Percentiles rank a stretch among this genome's conserved stretches.
These are phyloP conservation scores for Ophiostoma triangulosporum DNA, from an alignment of 2,329 filamentous ascomycete species.

Conservation along the genomic window DNA sequence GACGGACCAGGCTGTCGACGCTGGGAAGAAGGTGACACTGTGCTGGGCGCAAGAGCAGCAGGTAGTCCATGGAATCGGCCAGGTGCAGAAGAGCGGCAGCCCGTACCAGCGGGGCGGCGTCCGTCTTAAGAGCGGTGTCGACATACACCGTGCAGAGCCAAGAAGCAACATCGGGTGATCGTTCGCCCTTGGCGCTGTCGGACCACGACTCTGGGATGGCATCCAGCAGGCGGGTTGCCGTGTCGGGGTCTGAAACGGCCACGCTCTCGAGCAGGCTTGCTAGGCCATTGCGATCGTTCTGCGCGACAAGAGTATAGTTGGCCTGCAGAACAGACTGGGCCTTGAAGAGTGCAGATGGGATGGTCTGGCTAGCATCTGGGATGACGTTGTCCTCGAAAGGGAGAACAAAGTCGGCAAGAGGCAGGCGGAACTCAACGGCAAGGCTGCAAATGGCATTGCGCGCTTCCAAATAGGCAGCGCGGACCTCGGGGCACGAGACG, in stretches of 20 bases:
- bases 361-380: not conserved
- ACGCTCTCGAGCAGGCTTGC: constrained; percentile 22
- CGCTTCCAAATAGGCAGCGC: constrained; percentile 33
- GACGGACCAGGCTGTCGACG: constrained; percentile 31
- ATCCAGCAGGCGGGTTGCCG: constrained; percentile 29
- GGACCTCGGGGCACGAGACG: constrained; percentile 25
- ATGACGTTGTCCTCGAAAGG: not conserved
- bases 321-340: constrained; percentile 24
- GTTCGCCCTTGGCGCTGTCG: not conserved
- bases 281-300: constrained; percentile 14
- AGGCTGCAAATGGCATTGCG: constrained; percentile 26
- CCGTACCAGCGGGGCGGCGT: constrained; percentile 31
- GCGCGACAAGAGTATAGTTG: constrained; percentile 21
- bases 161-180: constrained; percentile 16
- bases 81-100: constrained; percentile 34
- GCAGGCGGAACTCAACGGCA: not conserved
- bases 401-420: not conserved
- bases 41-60: constrained; percentile 15
- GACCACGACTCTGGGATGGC: constrained; percentile 21
- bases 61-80: constrained; percentile 29
- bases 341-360: constrained; percentile 24
- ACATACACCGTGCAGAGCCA: constrained; percentile 31
- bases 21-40: constrained; percentile 28
- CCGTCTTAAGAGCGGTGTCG: constrained; percentile 23
- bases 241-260: constrained; percentile 27